phyloP scores from a whole-genome alignment of 805 yeast species.

The Yamadazyma philogaea region DNA sequence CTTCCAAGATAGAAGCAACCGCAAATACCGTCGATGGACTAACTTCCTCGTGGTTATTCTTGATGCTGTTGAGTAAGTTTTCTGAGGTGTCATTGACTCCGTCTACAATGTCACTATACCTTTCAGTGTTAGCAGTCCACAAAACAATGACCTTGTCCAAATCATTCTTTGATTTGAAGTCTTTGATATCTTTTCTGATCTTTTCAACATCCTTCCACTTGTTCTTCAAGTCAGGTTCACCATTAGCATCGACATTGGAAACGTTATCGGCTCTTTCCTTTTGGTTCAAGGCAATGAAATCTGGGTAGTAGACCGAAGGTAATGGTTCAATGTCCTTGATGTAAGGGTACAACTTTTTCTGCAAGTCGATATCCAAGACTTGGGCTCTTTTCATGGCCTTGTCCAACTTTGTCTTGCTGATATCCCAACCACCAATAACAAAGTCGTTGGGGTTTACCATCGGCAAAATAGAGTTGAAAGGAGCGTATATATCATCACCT shows the following conservation, averaged over 20 bases:
- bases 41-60: slow-evolving; percentile 75
- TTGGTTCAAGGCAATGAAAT: slow-evolving; percentile 94
- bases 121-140: slow-evolving; percentile 98
- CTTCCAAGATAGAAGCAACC: slow-evolving; percentile 86
- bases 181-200: slow-evolving; percentile 77
- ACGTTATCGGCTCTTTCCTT: slow-evolving; percentile 88
- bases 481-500: slow-evolving; percentile 88
- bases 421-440: slow-evolving; percentile 94
- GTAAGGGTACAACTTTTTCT: slow-evolving; percentile 64
- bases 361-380: slow-evolving; percentile 84
- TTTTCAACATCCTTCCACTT: slow-evolving; percentile 90
- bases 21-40: slow-evolving; percentile 95
- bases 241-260: slow-evolving; percentile 53
- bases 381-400: slow-evolving; percentile 81
- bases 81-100: slow-evolving; percentile 91
- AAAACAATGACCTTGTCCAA: slow-evolving; percentile 86
- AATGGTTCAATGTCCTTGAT: slow-evolving; percentile 65
- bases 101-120: slow-evolving; percentile 71
- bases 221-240: slow-evolving; percentile 50
- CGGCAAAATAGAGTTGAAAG: slow-evolving; percentile 86
- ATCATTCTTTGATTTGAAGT: slow-evolving; percentile 66
- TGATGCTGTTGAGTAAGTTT: slow-evolving; percentile 69
- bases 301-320: slow-evolving; percentile 90
- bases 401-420: slow-evolving; percentile 64
- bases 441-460: slow-evolving; percentile 88